Conservation (phyloP, 2,329 filamentous ascomycete genomes). For the Trichoderma polysporum region DNA sequence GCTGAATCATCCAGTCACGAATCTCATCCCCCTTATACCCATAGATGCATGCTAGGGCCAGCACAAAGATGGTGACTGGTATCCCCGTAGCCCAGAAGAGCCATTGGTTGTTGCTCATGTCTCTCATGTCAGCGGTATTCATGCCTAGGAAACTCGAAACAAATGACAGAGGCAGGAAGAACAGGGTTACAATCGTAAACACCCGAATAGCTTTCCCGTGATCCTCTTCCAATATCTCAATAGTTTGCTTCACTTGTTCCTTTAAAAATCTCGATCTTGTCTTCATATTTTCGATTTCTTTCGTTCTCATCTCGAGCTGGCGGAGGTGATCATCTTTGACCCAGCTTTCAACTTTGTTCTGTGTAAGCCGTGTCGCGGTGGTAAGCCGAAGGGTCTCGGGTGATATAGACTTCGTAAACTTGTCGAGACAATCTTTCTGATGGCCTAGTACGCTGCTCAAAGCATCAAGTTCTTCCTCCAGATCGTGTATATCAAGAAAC, state of each 20-base stretch:
- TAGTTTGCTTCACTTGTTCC: slow-evolving; percentile 29
- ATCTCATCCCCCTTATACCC: slow-evolving; percentile 26
- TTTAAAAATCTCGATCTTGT: slow-evolving; percentile 19
- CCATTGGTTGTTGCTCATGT: slow-evolving; percentile 40
- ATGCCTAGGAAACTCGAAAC: slow-evolving; percentile 41
- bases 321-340: background rate
- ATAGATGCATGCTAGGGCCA: slow-evolving; percentile 29
- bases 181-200: slow-evolving; percentile 43
- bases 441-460: slow-evolving; percentile 12
- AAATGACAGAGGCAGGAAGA: slow-evolving; percentile 34
- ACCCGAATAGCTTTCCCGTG: slow-evolving; percentile 35
- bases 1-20: background rate
- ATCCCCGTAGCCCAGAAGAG: slow-evolving; percentile 43
- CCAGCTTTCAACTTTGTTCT: background rate
- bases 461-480: slow-evolving; percentile 27
- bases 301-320: background rate
- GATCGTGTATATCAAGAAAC: slow-evolving; percentile 23
- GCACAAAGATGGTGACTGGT: slow-evolving; percentile 37
- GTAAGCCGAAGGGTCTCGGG: background rate
- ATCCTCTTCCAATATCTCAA: slow-evolving; percentile 32
- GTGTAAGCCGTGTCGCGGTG: background rate
- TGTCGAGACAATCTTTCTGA: background rate
- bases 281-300: slow-evolving; percentile 3
- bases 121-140: slow-evolving; percentile 44
- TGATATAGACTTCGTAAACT: background rate